Evolutionary conservation across 768 basidiomycete species (phyloP), one percentile per base, ranked within the genome.

Genomic region (Tulasnella sp.): DNA sequence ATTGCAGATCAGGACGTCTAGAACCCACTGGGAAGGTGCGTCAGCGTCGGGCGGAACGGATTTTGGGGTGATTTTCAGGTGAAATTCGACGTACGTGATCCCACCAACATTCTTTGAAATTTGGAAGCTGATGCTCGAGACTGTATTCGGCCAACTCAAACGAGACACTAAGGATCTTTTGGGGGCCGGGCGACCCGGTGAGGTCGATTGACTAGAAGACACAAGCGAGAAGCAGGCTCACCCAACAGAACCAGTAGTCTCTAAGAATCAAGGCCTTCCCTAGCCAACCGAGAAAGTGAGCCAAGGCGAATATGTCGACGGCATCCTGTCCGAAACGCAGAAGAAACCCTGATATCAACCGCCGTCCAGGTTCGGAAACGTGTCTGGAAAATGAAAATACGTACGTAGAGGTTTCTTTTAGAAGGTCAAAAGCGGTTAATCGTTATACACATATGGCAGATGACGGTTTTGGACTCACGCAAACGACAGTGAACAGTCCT

Each of bases 221-320:
- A 11, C 11, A 6, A 40, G 11, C 7, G 54, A 59, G 42, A 34
- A 60, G 32, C 21, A 46, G 36, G 37, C 73, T 58, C 64, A 88
- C 87, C 87, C 89, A 91, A 65, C 89, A 91, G 65, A 90, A 91
- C 88, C 88, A 91, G 65, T 92, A 91, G 65, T 92, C 89, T 21
- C 89, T 79, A 65, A 92, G 69, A 63, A 92, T 83, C 75, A 91
- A 77, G 3, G 89, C 88, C 68, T 92, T 92, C 40, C 88, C 87
- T 67, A 88, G 91, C 88, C 88, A 92, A 4, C 88, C 88, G 46
- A 91, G 67, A 36, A 86, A 71, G 67, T 92, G 88, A 27, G 88
- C 88, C 15, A 91, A 62, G 64, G 87, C 90, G 67, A 92, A 92
- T 54, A 90, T 82, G 65, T 92, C 88, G 29, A 92, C 67, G 3